Evolutionary conservation across 768 basidiomycete genomes (phyloP), one percentile per base, ranked within the genome.

Genomic region (Mycena crocata): DNA sequence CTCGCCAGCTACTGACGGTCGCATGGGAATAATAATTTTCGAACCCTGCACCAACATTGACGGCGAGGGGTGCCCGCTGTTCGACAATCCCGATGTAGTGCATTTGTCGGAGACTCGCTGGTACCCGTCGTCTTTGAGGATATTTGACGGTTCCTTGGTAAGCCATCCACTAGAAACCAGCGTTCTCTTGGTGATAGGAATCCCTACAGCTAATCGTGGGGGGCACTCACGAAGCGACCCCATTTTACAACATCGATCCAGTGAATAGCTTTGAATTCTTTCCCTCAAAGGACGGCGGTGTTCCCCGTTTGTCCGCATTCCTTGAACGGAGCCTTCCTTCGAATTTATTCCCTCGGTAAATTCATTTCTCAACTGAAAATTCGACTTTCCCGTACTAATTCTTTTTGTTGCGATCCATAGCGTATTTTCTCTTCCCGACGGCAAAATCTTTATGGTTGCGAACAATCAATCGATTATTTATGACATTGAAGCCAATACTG

Each of bases 341-440:
- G 44, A 90, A 90, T 76, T 75, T 86, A 63, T 89, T 78, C 76
- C 85, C 74, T 77, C 77, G 77, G 74, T 75, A 42, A 75, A 81
- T 0, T 32, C 30, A 14, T 23, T 31, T 13, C 1, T 35, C 5
- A 42, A 19, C 40, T 21, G 40, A n/a, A n/a, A n/a, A n/a, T n/a
- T n/a, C n/a, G n/a, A n/a, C n/a, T 9, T 8, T 32, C 30, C 26
- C 19, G 31, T 10, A 4, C 42, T 21, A 7, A 49, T 6, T 17
- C 4, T 12, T 46, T 54, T 35, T 23, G 31, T 51, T n/a, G n/a
- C n/a, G n/a, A n/a, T n/a, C n/a, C n/a, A 8, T 24, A 66, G 65
- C 1, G 52, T 30, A 2, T 48, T 68, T 28, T 56, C 67, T 15
- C 52, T 68, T 7, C 67, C 67, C 10, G 67, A 68, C 24, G 67